phyloP scores from a whole-genome alignment of 139 green algal genomes.

The Eudorina sp. region DNA sequence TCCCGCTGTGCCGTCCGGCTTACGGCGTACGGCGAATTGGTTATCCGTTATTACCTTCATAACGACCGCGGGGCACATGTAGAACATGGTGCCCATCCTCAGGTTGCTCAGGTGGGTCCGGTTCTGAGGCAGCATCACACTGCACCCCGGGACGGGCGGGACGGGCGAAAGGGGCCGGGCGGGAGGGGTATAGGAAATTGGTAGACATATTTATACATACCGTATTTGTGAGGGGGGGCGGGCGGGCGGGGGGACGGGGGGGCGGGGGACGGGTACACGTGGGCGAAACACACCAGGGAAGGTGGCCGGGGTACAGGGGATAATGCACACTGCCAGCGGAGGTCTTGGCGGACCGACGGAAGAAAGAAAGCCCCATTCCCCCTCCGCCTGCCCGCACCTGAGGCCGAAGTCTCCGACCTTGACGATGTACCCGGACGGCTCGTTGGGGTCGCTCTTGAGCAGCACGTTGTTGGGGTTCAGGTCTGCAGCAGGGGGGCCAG shows the following conservation, averaged over 20 bases:
- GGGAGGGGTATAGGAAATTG: not conserved
- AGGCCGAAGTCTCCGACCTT: slow-evolving; percentile 51
- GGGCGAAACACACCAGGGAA: too few relatives aligned
- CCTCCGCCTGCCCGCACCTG: not conserved
- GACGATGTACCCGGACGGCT: not conserved
- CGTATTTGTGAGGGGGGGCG: not conserved
- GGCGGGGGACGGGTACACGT: not conserved
- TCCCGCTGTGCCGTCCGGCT: too few relatives aligned
- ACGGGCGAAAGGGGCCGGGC: not conserved
- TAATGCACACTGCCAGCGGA: too few relatives aligned
- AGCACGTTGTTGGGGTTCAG: slow-evolving; percentile 57
- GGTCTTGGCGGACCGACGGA: not conserved
- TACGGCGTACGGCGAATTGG: too few relatives aligned
- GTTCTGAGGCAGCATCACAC: slow-evolving; percentile 25
- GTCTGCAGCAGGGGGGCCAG: not conserved
- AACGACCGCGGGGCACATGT: slow-evolving; percentile 42
- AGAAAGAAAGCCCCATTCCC: too few relatives aligned
- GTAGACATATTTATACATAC: not conserved
- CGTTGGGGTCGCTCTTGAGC: slow-evolving; percentile 33
- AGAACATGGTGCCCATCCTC: slow-evolving; percentile 52
- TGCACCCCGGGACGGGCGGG: not conserved
- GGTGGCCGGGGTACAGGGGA: too few relatives aligned
- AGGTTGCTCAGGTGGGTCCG: slow-evolving; percentile 45
- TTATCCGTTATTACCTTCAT: slow-evolving; percentile 12
- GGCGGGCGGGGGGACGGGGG: too few relatives aligned